phyloP scores from a whole-genome alignment of 2,329 filamentous ascomycete species.

The Neofusicoccum parvum region DNA sequence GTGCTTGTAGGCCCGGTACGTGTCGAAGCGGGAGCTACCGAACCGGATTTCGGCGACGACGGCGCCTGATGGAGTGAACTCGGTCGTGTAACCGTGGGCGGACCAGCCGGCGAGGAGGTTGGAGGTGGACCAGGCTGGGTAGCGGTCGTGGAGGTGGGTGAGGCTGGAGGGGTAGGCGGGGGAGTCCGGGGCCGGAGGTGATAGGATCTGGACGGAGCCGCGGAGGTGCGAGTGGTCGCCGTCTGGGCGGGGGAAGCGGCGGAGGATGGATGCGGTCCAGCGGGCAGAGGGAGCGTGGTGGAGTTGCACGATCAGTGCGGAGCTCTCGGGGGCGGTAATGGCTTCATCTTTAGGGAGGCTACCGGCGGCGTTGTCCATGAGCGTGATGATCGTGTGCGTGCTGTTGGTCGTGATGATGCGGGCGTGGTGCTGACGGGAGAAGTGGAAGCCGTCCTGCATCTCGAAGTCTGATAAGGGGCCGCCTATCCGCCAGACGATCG shows the following conservation, averaged over 20 bases:
- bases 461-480: slow-evolving; percentile 29
- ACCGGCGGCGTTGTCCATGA: slow-evolving; percentile 58
- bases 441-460: neutral
- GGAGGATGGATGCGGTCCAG: slow-evolving; percentile 18
- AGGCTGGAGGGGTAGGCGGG: neutral
- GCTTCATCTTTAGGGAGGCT: slow-evolving; percentile 42
- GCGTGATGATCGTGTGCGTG: slow-evolving; percentile 53
- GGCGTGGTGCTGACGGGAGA: slow-evolving; percentile 19
- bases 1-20: slow-evolving; percentile 43
- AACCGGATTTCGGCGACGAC: slow-evolving; percentile 38
- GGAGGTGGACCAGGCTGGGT: slow-evolving; percentile 28
- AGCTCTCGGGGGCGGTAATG: slow-evolving; percentile 28
- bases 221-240: slow-evolving; percentile 57
- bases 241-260: slow-evolving; percentile 51
- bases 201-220: slow-evolving; percentile 49
- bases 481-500: slow-evolving; percentile 39
- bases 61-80: slow-evolving; percentile 33
- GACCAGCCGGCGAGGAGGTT: slow-evolving; percentile 43
- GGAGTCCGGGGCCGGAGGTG: too few species aligned
- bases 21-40: slow-evolving; percentile 34
- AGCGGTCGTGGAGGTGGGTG: slow-evolving; percentile 1
- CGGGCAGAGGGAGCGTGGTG: slow-evolving; percentile 21
- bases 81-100: slow-evolving; percentile 37
- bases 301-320: neutral
- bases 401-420: slow-evolving; percentile 42